Conservation (phyloP, 1,284 basidiomycete species). For the Ceratobasidium sp. region DNA sequence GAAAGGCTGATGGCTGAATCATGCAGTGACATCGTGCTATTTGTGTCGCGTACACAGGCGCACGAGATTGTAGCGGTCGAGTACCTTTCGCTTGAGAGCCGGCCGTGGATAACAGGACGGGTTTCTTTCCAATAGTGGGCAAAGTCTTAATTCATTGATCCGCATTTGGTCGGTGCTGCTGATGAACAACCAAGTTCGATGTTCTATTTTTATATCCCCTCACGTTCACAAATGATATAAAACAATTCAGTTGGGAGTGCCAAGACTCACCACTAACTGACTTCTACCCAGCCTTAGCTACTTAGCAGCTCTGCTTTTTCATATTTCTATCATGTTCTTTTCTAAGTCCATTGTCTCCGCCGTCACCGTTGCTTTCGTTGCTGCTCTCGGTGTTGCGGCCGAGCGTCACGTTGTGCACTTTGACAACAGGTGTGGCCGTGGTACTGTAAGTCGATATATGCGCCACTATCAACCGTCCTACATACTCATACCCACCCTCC, state of each 20-base stretch:
- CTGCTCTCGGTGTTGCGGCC: constrained; percentile 44
- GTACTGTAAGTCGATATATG: constrained; percentile 49
- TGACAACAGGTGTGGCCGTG: constrained; percentile 13
- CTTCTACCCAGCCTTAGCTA: background rate
- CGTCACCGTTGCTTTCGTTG: constrained; percentile 16
- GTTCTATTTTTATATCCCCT: too few relatives aligned
- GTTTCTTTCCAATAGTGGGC: too few relatives aligned
- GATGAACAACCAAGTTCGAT: too few relatives aligned
- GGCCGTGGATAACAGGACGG: background rate
- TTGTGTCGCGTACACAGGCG: background rate
- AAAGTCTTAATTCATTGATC: too few relatives aligned
- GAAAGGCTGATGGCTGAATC: background rate
- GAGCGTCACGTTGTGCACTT: constrained; percentile 55
- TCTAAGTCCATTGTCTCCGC: constrained; percentile 18
- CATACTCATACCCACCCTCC: background rate
- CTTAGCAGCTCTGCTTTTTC: background rate
- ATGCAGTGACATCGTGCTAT: background rate
- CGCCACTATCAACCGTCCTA: background rate
- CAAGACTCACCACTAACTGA: background rate
- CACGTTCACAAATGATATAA: too few relatives aligned
- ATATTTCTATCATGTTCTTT: background rate
- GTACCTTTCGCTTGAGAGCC: constrained; percentile 22
- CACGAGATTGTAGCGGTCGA: background rate
- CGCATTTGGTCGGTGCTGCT: too few relatives aligned
- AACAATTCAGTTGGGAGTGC: background rate